Percentiles rank a stretch among this genome's conserved stretches.
Evolutionary conservation across 345 rosid species (phyloP).

Genomic region (Anacardium occidentale): DNA sequence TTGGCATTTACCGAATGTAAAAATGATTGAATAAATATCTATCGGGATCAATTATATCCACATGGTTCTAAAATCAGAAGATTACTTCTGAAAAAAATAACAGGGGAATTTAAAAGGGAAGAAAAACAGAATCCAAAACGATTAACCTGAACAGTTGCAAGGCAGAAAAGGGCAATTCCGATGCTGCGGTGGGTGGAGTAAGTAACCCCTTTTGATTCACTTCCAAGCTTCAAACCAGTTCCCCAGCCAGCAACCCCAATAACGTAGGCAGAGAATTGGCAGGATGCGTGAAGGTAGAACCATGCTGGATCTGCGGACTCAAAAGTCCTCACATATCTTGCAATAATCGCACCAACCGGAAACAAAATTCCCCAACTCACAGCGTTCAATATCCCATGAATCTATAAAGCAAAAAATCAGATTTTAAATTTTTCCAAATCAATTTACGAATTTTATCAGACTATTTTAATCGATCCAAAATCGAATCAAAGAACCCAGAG

Average conservation of each 20-base stretch:
- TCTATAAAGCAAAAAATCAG: conserved; percentile 34
- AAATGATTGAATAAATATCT: background rate
- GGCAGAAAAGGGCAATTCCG: conserved; percentile 65
- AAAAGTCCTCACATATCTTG: conserved; percentile 66
- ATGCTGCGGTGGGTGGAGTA: conserved; percentile 52
- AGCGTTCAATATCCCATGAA: conserved; percentile 81
- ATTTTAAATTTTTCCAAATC: background rate
- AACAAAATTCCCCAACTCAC: conserved; percentile 90
- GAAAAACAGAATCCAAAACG: background rate
- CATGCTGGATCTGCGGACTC: conserved; percentile 81
- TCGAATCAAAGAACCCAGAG: background rate
- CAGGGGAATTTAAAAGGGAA: background rate
- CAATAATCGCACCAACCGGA: conserved; percentile 66
- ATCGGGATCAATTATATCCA: background rate
- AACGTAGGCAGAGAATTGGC: conserved; percentile 70
- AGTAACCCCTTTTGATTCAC: conserved; percentile 48
- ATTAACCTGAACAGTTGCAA: conserved; percentile 77
- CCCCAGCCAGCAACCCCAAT: conserved; percentile 92
- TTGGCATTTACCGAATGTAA: background rate
- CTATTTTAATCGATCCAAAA: background rate
- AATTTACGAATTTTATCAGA: background rate
- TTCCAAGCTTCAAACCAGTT: conserved; percentile 84
- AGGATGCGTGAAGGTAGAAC: conserved; percentile 73
- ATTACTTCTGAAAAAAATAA: background rate
- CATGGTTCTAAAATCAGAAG: background rate